Evolutionary conservation across 1,139 yeast genomes (phyloP).

Genomic region (Maudiozyma humilis): DNA sequence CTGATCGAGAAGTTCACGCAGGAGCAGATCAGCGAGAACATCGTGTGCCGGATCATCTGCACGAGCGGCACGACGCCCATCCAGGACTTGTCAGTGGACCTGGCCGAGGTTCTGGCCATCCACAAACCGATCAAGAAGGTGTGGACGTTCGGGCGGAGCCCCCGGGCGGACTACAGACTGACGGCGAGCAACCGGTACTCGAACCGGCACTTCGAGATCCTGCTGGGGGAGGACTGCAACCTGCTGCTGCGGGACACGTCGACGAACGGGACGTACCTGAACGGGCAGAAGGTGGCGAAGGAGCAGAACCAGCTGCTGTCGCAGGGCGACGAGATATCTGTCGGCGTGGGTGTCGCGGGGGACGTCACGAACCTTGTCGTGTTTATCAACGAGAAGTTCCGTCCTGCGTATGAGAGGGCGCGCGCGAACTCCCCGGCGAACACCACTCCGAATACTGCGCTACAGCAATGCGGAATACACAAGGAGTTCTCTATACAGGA

Average conservation of each 20-base stretch:
- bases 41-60: constrained; percentile 52
- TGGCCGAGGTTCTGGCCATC: constrained; percentile 27
- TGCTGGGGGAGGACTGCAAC: constrained; percentile 47
- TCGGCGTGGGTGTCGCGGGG: constrained; percentile 75
- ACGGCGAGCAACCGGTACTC: constrained; percentile 64
- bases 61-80: constrained; percentile 53
- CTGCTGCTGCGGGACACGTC: constrained; percentile 62
- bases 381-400: constrained; percentile 39
- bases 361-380: constrained; percentile 74
- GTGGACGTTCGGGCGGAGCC: constrained; percentile 71
- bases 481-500: constrained; percentile 70
- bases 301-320: constrained; percentile 75
- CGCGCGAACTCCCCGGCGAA: no score
- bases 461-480: constrained; percentile 37
- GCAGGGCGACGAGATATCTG: constrained; percentile 87
- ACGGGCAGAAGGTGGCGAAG: constrained; percentile 63
- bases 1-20: constrained; percentile 35
- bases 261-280: constrained; percentile 87
- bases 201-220: constrained; percentile 66
- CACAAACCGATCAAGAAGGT: constrained; percentile 32
- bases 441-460: neutral
- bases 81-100: constrained; percentile 36
- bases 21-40: constrained; percentile 36
- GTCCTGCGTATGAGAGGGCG: constrained; percentile 22
- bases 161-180: constrained; percentile 52